Percentiles rank a stretch among this genome's conserved stretches.
Evolutionary conservation across 2,329 filamentous ascomycete species (phyloP).

Genomic region (Phaeomoniella chlamydospora): DNA sequence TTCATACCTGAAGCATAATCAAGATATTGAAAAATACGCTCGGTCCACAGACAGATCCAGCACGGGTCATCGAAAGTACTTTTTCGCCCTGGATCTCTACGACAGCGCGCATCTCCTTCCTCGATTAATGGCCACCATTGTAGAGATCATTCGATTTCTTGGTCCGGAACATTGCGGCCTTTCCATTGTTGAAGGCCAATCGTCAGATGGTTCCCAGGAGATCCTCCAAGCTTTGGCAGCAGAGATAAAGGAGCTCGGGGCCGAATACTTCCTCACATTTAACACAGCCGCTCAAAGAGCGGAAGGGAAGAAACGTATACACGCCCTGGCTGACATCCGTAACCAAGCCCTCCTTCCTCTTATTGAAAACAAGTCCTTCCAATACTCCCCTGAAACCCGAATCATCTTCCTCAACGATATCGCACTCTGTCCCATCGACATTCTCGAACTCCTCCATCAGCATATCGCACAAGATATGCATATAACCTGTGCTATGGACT

Average conservation of each 20-base stretch:
- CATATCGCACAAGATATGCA: conserved; percentile 30
- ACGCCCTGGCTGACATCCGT: conserved; percentile 33
- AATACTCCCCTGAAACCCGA: conserved; percentile 22
- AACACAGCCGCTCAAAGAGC: conserved; percentile 28
- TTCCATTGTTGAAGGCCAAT: conserved; percentile 42
- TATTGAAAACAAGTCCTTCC: conserved; percentile 8
- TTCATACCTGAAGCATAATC: not conserved
- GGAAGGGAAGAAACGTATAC: conserved; percentile 27
- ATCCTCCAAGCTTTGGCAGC: conserved; percentile 28
- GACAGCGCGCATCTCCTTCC: conserved; percentile 31
- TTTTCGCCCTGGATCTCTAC: conserved; percentile 39
- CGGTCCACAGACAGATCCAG: not conserved
- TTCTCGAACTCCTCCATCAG: conserved; percentile 42
- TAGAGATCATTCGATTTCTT: conserved; percentile 35
- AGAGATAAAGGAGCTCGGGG: conserved; percentile 19
- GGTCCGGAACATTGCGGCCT: conserved; percentile 36
- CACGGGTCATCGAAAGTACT: conserved; percentile 23
- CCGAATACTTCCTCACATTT: conserved; percentile 11
- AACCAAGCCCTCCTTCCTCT: conserved; percentile 38
- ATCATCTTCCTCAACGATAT: conserved; percentile 43
- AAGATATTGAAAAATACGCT: not conserved
- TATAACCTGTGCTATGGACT: conserved; percentile 47
- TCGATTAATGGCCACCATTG: conserved; percentile 35
- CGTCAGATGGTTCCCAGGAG: conserved; percentile 38
- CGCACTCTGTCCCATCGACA: conserved; percentile 36